Evolutionary conservation across 805 yeast species (phyloP).

Genomic region (Kodamaea lidongshanica): DNA sequence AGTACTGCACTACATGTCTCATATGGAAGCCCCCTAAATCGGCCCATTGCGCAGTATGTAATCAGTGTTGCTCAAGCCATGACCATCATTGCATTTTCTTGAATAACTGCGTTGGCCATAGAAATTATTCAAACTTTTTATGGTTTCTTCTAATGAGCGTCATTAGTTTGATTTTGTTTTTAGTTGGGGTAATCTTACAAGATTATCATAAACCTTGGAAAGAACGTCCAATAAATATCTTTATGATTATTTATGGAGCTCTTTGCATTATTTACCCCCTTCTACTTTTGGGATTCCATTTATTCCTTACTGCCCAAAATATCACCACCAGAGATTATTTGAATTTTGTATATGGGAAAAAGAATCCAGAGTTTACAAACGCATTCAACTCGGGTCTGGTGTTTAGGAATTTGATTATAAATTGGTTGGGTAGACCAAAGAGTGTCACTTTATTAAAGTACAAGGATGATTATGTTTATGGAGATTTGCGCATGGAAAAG

Average conservation of each 20-base stretch:
- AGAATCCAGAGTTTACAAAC: constrained; percentile 22
- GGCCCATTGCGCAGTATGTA: constrained; percentile 65
- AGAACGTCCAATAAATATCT: constrained; percentile 34
- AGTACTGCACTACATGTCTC: constrained; percentile 50
- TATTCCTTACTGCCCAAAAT: constrained; percentile 48
- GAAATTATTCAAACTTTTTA: constrained; percentile 33
- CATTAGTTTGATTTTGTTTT: constrained; percentile 16
- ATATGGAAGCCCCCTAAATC: constrained; percentile 70
- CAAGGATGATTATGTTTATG: constrained; percentile 14
- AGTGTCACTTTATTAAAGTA: constrained; percentile 18
- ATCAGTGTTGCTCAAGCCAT: constrained; percentile 53
- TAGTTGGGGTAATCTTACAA: constrained; percentile 13
- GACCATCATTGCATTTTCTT: constrained; percentile 75
- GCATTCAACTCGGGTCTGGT: constrained; percentile 23
- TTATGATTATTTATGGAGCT: constrained; percentile 46
- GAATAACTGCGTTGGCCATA: constrained; percentile 36
- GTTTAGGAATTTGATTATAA: constrained; percentile 24
- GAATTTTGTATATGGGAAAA: constrained; percentile 34
- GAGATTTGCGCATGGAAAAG: constrained; percentile 23
- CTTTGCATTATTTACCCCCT: constrained; percentile 51
- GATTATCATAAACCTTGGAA: too few relatives aligned
- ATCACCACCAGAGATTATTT: constrained; percentile 72
- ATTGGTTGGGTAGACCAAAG: constrained; percentile 33
- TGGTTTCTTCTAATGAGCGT: constrained; percentile 25
- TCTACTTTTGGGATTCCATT: constrained; percentile 47